phyloP scores from a whole-genome alignment of 495 filamentous ascomycete genomes.

The Aspergillus biplanus region DNA sequence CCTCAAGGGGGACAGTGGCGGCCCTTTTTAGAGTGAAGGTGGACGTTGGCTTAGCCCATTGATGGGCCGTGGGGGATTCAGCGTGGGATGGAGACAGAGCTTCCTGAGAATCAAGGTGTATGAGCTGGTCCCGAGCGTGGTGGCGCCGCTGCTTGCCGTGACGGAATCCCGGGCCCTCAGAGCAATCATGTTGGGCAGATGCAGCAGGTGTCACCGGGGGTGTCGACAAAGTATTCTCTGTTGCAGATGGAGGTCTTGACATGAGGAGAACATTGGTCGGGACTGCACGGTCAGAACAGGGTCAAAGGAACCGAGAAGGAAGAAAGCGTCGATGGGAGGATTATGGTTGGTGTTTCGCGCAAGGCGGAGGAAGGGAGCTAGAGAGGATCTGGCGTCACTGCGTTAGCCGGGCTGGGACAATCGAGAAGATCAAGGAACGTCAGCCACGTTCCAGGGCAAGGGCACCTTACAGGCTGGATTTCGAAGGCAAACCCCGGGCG shows the following conservation, averaged over 20 bases:
- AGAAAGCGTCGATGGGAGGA: constrained; percentile 23
- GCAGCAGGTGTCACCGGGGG: constrained; percentile 55
- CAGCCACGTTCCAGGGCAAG: constrained; percentile 39
- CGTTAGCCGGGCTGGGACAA: constrained; percentile 24
- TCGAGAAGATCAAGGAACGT: constrained; percentile 27
- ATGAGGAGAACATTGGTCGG: constrained; percentile 61
- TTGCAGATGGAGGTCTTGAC: constrained; percentile 56
- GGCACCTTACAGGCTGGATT: constrained; percentile 43
- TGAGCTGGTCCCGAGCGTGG: constrained; percentile 38
- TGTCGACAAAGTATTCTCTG: constrained; percentile 51
- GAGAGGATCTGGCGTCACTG: constrained; percentile 31
- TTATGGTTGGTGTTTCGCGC: constrained; percentile 28
- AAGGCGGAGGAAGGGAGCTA: constrained; percentile 22
- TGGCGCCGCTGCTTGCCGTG: constrained; percentile 49
- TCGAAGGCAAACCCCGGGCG: constrained; percentile 18
- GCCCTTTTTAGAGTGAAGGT: constrained; percentile 44
- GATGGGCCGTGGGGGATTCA: constrained; percentile 44
- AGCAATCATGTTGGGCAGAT: constrained; percentile 53
- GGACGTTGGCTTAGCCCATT: constrained; percentile 40
- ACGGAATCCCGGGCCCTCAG: constrained; percentile 35
- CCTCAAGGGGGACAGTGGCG: constrained; percentile 35
- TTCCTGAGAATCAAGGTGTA: constrained; percentile 38
- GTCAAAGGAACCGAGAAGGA: constrained; percentile 32
- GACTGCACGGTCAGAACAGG: constrained; percentile 37
- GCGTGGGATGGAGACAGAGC: constrained; percentile 44